Percentiles rank a stretch among this genome's conserved stretches.
Evolutionary conservation across 371 early-diverging fungal genomes (phyloP).

Genomic region (Thermomucor indicae-seudaticae): DNA sequence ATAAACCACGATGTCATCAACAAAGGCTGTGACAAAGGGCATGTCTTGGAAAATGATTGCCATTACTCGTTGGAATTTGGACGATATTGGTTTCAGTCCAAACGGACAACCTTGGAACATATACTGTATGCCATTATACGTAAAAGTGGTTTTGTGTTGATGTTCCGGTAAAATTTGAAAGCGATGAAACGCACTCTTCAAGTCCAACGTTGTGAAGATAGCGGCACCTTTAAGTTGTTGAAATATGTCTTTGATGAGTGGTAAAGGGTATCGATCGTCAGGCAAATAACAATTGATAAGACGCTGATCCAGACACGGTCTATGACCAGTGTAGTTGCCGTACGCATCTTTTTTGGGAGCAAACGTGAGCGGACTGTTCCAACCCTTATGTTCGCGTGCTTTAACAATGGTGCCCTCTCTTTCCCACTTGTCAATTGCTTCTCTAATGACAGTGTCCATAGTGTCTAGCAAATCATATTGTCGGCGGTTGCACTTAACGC

Average conservation of each 20-base stretch:
- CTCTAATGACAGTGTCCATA: neutral
- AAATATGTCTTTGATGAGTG: constrained; percentile 18
- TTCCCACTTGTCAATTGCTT: constrained; percentile 5
- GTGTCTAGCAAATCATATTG: constrained; percentile 10
- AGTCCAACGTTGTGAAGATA: constrained; percentile 19
- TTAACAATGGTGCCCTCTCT: neutral
- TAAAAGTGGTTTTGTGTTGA: constrained; percentile 15
- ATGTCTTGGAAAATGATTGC: neutral
- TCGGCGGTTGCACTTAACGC: neutral
- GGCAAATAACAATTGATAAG: constrained; percentile 13
- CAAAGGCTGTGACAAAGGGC: constrained; percentile 1
- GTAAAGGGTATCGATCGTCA: constrained; percentile 18
- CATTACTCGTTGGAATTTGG: constrained; percentile 19
- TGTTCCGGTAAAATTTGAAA: constrained; percentile 11
- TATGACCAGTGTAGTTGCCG: constrained; percentile 9
- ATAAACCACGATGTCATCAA: constrained; percentile 13
- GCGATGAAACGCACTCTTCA: constrained; percentile 21
- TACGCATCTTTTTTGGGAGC: constrained; percentile 19
- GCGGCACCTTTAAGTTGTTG: constrained; percentile 4
- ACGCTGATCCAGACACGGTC: constrained; percentile 19
- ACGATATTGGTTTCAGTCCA: constrained; percentile 20
- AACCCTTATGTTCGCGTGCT: constrained; percentile 1
- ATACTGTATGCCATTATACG: constrained; percentile 14
- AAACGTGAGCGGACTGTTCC: constrained; percentile 21
- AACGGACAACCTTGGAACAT: constrained; percentile 19